A percentile compares a stretch with the other conserved stretches of the same genome.
These are phyloP conservation scores for Boletus insuetus DNA, from an alignment of 768 basidiomycete genomes.

Conservation along the genomic window DNA sequence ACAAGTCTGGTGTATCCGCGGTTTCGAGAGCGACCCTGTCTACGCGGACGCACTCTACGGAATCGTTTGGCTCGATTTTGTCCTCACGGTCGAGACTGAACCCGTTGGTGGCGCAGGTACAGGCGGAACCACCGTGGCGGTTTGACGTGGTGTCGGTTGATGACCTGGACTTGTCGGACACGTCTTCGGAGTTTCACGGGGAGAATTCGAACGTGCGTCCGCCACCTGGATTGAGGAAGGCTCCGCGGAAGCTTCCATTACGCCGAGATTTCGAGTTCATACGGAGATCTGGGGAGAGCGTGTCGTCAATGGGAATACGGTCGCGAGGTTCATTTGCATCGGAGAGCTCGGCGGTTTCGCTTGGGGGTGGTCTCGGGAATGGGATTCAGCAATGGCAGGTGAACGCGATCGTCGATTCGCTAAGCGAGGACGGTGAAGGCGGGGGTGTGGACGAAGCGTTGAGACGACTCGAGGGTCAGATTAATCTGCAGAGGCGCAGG, in stretches of 20 bases:
- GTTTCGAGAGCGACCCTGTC: conserved; percentile 21
- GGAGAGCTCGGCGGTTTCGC: conserved; percentile 34
- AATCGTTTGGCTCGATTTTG: conserved; percentile 33
- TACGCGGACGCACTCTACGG: conserved; percentile 32
- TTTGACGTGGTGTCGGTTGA: conserved; percentile 78
- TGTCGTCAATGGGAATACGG: conserved; percentile 77
- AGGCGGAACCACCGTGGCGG: conserved; percentile 48
- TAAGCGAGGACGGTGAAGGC: conserved; percentile 69
- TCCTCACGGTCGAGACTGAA: conserved; percentile 31
- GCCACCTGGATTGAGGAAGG: conserved; percentile 54
- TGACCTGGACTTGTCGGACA: conserved; percentile 77
- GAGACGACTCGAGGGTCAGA: conserved; percentile 78
- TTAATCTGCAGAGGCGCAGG: conserved; percentile 67
- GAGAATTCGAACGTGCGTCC: conserved; percentile 33
- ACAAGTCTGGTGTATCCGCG: conserved; percentile 22
- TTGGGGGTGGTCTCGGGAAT: conserved; percentile 38
- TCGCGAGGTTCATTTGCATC: conserved; percentile 60
- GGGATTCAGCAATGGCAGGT: conserved; percentile 80
- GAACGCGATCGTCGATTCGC: conserved; percentile 70
- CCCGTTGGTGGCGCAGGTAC: conserved; percentile 33
- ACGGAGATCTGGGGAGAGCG: conserved; percentile 61
- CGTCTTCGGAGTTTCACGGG: conserved; percentile 54
- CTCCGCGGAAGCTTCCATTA: conserved; percentile 59
- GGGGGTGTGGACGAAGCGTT: conserved; percentile 86
- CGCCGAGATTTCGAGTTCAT: conserved; percentile 83